Conservation (phyloP, 2,329 filamentous ascomycete species). For the Dothidotthia symphoricarpi region DNA sequence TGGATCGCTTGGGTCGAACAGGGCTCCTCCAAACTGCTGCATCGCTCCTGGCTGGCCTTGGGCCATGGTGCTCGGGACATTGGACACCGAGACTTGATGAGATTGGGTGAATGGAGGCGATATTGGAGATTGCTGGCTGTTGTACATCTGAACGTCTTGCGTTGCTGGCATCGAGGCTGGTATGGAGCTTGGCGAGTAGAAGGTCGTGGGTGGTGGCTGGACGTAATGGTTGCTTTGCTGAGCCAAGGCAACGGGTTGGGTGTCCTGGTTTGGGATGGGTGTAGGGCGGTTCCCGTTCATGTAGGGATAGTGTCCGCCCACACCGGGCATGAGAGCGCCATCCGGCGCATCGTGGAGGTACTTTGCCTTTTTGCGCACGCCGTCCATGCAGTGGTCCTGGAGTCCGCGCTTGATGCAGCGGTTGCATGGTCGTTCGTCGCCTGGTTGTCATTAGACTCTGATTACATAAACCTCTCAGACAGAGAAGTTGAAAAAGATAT, state of each 20-base stretch:
- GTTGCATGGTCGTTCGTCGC: conserved; percentile 91
- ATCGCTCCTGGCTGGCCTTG: conserved; percentile 40
- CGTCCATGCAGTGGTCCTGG: conserved; percentile 89
- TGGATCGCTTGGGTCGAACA: conserved; percentile 90
- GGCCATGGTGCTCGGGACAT: conserved; percentile 49
- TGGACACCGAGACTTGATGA: conserved; percentile 47
- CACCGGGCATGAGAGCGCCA: conserved; percentile 82
- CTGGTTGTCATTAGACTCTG: conserved; percentile 49
- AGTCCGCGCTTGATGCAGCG: conserved; percentile 92
- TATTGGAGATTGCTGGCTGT: conserved; percentile 68
- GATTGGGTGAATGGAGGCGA: conserved; percentile 69
- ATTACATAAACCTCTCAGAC: too few species aligned
- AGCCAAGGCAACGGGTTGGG: conserved; percentile 23
- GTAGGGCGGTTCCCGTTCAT: conserved; percentile 50
- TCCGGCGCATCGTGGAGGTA: conserved; percentile 95
- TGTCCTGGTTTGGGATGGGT: conserved; percentile 28
- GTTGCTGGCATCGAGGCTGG: conserved; percentile 45
- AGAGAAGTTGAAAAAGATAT: too few species aligned
- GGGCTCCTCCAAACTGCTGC: conserved; percentile 52
- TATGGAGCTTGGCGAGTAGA: conserved; percentile 44
- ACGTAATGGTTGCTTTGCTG: conserved; percentile 48
- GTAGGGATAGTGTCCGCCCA: conserved; percentile 67
- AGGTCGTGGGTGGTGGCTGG: conserved; percentile 36
- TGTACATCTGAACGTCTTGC: conserved; percentile 54
- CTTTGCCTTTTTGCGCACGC: conserved; percentile 97